Percentiles rank a stretch among this genome's conserved stretches.
phyloP scores from a whole-genome alignment of 495 filamentous ascomycete species.

The Sabuloglossum arenarium region DNA sequence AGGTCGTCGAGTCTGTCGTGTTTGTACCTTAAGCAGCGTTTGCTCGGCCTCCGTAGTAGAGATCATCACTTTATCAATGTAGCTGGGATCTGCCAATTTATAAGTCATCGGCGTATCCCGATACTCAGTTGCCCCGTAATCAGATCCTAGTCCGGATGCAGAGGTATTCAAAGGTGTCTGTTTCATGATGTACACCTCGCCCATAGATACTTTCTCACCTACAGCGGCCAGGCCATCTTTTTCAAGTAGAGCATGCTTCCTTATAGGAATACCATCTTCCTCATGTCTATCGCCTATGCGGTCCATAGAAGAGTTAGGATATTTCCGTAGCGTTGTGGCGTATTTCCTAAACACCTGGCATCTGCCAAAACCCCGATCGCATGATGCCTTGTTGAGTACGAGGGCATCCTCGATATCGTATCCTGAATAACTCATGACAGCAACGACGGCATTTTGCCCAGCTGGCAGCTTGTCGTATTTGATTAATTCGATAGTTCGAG shows the following conservation, averaged over 20 bases:
- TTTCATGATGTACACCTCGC: slow-evolving; percentile 78
- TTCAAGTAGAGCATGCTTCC: slow-evolving; percentile 56
- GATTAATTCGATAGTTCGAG: slow-evolving; percentile 84
- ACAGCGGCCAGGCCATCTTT: slow-evolving; percentile 67
- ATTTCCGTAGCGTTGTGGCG: slow-evolving; percentile 51
- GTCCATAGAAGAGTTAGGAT: slow-evolving; percentile 62
- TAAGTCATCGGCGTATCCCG: slow-evolving; percentile 57
- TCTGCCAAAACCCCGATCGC: slow-evolving; percentile 82
- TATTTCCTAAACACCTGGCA: slow-evolving; percentile 93
- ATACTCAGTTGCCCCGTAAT: slow-evolving; percentile 37
- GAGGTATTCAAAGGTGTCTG: slow-evolving; percentile 52
- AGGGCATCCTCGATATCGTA: slow-evolving; percentile 99
- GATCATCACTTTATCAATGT: slow-evolving; percentile 88
- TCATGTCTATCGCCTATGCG: slow-evolving; percentile 39
- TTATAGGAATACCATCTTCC: slow-evolving; percentile 38
- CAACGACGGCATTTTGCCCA: slow-evolving; percentile 89
- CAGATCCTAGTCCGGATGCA: slow-evolving; percentile 39
- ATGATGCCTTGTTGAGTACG: slow-evolving; percentile 86
- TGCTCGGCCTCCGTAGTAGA: slow-evolving; percentile 66
- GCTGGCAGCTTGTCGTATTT: slow-evolving; percentile 96
- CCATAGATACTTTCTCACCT: slow-evolving; percentile 47
- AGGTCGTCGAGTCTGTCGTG: slow-evolving; percentile 76
- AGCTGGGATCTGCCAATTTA: slow-evolving; percentile 60
- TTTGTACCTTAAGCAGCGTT: slow-evolving; percentile 73
- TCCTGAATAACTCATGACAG: slow-evolving; percentile 96